Evolutionary conservation across 495 filamentous ascomycete species (phyloP).

Genomic region (Tuber melanosporum): DNA sequence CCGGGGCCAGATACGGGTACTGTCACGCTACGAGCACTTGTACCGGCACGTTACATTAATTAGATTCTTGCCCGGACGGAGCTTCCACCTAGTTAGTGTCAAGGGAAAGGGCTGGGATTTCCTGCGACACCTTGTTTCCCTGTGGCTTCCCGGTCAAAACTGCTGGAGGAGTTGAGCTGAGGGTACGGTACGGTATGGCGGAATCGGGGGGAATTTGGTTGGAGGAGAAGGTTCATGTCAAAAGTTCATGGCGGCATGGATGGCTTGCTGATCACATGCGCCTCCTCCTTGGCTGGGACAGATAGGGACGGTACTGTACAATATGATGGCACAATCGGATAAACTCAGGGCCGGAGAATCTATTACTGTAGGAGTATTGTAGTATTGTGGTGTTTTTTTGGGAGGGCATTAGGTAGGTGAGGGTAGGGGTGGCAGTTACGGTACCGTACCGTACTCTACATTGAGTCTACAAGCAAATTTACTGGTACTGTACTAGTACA

Average conservation of each 20-base stretch:
- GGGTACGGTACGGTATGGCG: background rate
- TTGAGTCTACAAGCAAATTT: too few species aligned
- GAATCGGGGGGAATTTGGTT: background rate
- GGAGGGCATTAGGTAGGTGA: background rate
- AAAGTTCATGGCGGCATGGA: background rate
- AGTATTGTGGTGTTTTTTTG: background rate
- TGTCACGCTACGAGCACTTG: too few species aligned
- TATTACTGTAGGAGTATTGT: background rate
- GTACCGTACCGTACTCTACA: too few species aligned
- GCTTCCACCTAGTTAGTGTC: too few species aligned
- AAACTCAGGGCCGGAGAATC: background rate
- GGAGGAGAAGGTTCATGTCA: background rate
- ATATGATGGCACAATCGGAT: background rate
- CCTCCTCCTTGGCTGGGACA: background rate
- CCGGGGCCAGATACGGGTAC: too few species aligned
- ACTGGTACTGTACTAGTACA: too few species aligned
- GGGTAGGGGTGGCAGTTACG: background rate
- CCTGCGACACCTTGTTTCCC: background rate
- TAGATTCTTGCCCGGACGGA: too few species aligned
- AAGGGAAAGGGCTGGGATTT: background rate
- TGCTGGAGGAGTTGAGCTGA: background rate
- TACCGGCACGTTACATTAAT: too few species aligned
- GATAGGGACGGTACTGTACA: background rate
- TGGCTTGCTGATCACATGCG: background rate
- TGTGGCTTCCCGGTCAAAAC: background rate